Base-by-base conservation (phyloP, 306 rosid species). In the Parietaria judaica region DNA sequence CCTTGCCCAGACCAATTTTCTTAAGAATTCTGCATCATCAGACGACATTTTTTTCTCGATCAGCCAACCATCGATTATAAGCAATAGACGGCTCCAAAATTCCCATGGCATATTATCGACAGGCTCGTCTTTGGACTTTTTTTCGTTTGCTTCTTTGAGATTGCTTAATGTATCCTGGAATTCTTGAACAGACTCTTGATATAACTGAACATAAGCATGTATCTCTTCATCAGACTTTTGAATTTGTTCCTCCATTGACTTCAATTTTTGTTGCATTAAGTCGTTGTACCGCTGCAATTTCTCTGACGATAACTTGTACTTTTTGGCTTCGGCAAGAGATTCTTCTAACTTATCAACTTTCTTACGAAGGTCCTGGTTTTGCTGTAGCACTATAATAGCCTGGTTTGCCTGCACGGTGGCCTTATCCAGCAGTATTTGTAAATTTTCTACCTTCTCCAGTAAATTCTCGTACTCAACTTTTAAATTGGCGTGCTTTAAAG, bases 21-120 rank as follows among this genome's bases (percentile, higher is more conserved):
- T 88, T 79, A 92, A 81, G 38, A 72, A 60, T 41, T 67, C 77
- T 38, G 95, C 94, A 69, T 92, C 97, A 58, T 80, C 77, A 11
- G 62, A 38, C 17, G 83, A 56, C 74, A 92, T 81, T 74, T 92
- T 92, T 54, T 84, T 84, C 74, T 84, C 99, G 49, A 92, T 74
- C 69, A 76, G 63, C 96, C 96, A 92, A 49, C 99, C 99, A 79
- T 92, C 99, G 69, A 92, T 80, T 54, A 82, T 70, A 69, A 92
- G 94, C 72, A 88, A 81, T 64, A 92, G 63, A 53, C 69, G 77
- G 69, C 95, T 92, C 99, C 96, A 92, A 80, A 84, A 92, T 58
- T 92, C 99, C 88, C 79, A 72, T 8, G 99, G 94, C 95, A 82
- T 86, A 78, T 92, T 94, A 76, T 86, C 80, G 69, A 84, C 84